phyloP scores from a whole-genome alignment of 352 stramenopile species.

The Phytophthora sojae region DNA sequence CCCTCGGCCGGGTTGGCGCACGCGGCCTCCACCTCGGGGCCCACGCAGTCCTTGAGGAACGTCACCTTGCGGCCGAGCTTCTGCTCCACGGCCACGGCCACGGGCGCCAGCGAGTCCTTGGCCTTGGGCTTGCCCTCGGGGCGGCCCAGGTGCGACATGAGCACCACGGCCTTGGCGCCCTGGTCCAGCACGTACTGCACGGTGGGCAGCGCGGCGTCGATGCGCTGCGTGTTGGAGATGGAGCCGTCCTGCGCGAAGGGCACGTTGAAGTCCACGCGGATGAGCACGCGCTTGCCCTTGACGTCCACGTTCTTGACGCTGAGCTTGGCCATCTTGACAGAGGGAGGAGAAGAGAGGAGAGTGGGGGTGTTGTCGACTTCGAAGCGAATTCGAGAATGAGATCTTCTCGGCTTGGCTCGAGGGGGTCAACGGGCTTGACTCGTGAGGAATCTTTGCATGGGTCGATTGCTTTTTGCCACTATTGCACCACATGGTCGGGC shows the following conservation, averaged over 20 bases:
- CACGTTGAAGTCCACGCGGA: slow-evolving; percentile 99
- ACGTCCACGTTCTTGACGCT: slow-evolving; percentile 95
- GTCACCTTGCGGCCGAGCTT: slow-evolving; percentile 93
- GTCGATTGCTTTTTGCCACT: not conserved
- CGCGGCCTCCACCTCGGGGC: slow-evolving; percentile 86
- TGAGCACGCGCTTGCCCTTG: slow-evolving; percentile 98
- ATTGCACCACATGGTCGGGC: too few species aligned
- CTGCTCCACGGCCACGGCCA: slow-evolving; percentile 92
- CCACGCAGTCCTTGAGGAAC: slow-evolving; percentile 97
- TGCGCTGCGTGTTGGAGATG: slow-evolving; percentile 99
- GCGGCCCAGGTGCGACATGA: slow-evolving; percentile 98
- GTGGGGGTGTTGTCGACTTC: slow-evolving; percentile 20
- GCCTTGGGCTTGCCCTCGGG: slow-evolving; percentile 94
- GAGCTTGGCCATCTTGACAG: slow-evolving; percentile 78
- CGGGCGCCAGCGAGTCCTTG: slow-evolving; percentile 97
- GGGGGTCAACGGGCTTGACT: not conserved
- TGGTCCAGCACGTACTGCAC: slow-evolving; percentile 98
- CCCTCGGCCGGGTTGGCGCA: slow-evolving; percentile 72
- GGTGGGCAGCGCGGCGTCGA: slow-evolving; percentile 96
- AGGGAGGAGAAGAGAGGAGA: not conserved
- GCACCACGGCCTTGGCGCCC: slow-evolving; percentile 97
- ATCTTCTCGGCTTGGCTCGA: slow-evolving; percentile 14
- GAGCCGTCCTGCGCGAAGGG: slow-evolving; percentile 94
- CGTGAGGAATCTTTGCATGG: slow-evolving; percentile 24
- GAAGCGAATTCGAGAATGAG: slow-evolving; percentile 43